phyloP scores from a whole-genome alignment of 1,139 yeast species.

The Geotrichum fermentans region DNA sequence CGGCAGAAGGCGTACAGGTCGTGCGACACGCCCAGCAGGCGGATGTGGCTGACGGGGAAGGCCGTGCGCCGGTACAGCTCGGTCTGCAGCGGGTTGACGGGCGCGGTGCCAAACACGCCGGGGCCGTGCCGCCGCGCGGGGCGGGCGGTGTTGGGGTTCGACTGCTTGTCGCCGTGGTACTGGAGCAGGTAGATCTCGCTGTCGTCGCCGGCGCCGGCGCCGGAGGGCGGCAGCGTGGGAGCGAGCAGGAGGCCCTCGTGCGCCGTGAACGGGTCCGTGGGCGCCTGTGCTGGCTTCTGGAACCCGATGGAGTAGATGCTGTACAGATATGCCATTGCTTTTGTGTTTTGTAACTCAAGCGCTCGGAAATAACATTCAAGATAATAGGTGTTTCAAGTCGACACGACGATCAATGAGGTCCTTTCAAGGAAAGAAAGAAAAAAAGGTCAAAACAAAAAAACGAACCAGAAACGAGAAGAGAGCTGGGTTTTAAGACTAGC shows the following conservation, averaged over 20 bases:
- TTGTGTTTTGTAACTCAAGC: not conserved
- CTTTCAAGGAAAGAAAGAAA: not conserved
- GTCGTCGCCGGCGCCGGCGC: not conserved
- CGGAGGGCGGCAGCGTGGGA: not conserved
- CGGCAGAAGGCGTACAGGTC: slow-evolving; percentile 2
- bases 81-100: not conserved
- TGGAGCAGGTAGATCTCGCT: slow-evolving; percentile 7
- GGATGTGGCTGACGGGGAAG: slow-evolving; percentile 1
- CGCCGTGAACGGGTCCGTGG: not conserved
- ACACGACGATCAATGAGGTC: no score
- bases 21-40: not conserved
- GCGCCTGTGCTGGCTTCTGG: slow-evolving; percentile 2
- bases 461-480: not conserved
- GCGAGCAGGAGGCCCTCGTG: slow-evolving; percentile 10
- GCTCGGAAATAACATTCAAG: no score
- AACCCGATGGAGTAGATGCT: slow-evolving; percentile 11
- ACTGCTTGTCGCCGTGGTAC: slow-evolving; percentile 11
- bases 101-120: not conserved
- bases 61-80: not conserved
- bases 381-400: no score
- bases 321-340: slow-evolving; percentile 1
- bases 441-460: no score
- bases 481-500: no score
- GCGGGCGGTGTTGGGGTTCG: not conserved
- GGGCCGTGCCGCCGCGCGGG: not conserved